These are phyloP conservation scores for Ophiostoma quercus DNA, from an alignment of 2,329 filamentous ascomycete genomes.

Conservation along the genomic window DNA sequence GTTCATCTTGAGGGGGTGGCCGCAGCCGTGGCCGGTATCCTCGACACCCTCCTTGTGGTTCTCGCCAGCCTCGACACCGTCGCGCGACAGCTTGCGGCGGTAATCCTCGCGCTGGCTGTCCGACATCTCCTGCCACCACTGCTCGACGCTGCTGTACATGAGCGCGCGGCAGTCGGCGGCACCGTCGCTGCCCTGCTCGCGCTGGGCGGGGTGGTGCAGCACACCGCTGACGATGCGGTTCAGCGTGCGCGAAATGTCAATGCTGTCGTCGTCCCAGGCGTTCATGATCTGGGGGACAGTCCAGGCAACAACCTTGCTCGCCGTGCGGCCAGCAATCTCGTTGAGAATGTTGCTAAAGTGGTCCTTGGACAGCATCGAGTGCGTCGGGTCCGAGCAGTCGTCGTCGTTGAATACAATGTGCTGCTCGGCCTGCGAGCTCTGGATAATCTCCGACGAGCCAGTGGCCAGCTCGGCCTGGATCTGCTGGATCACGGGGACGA, in stretches of 20 bases:
- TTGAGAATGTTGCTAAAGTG: conserved; percentile 89
- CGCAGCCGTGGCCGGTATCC: conserved; percentile 79
- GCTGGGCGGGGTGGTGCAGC: conserved; percentile 81
- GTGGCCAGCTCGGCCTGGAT: conserved; percentile 82
- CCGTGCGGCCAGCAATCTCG: conserved; percentile 77
- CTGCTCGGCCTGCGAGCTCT: conserved; percentile 77
- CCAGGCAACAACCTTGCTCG: conserved; percentile 74
- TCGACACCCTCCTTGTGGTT: conserved; percentile 85
- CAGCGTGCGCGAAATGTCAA: conserved; percentile 64
- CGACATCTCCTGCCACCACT: conserved; percentile 73
- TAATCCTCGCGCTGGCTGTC: conserved; percentile 60
- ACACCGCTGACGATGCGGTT: conserved; percentile 75
- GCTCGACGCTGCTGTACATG: conserved; percentile 74
- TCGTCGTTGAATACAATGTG: conserved; percentile 82
- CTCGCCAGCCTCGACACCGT: conserved; percentile 68
- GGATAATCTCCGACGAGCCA: conserved; percentile 80
- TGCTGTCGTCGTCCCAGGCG: conserved; percentile 73
- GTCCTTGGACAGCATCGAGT: conserved; percentile 94
- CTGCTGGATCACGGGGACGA: conserved; percentile 79
- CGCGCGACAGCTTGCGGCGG: conserved; percentile 67
- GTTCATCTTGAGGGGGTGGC: conserved; percentile 70
- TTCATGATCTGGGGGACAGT: conserved; percentile 83
- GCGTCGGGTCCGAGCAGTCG: conserved; percentile 71
- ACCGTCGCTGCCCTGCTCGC: conserved; percentile 63
- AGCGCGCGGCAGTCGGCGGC: conserved; percentile 63